These are phyloP conservation scores for Puccinia coronata DNA, from an alignment of 1,284 basidiomycete species.

Conservation along the genomic window DNA sequence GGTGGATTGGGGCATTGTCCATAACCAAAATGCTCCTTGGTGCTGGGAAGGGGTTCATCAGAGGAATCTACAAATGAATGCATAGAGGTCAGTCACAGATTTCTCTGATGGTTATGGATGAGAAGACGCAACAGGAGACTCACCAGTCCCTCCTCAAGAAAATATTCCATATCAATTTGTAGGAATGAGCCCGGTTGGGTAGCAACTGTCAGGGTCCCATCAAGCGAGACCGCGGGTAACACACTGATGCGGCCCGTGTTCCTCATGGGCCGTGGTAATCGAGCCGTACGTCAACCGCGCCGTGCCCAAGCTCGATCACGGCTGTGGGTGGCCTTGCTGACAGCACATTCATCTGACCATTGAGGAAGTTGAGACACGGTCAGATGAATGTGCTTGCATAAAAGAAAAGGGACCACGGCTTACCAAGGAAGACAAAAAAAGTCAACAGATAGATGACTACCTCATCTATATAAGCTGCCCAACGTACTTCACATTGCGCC, in stretches of 20 bases:
- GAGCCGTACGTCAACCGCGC: background rate
- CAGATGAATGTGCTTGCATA: background rate
- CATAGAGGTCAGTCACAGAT: too few relatives aligned
- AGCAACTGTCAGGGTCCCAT: background rate
- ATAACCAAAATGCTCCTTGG: too few relatives aligned
- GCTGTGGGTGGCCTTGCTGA: background rate
- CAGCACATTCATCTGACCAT: background rate
- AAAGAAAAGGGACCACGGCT: background rate
- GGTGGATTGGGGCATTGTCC: too few relatives aligned
- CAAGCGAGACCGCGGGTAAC: background rate
- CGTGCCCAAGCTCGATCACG: background rate
- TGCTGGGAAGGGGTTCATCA: too few relatives aligned
- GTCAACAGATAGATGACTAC: background rate
- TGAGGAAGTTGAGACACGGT: background rate
- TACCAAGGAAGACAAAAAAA: background rate
- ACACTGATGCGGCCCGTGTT: background rate
- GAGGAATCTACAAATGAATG: too few relatives aligned
- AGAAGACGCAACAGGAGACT: too few relatives aligned
- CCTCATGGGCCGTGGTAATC: background rate
- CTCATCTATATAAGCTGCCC: background rate
- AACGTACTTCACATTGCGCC: background rate
- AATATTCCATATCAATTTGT: background rate
- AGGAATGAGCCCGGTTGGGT: background rate
- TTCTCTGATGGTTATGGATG: too few relatives aligned
- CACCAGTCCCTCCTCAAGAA: too few relatives aligned